A percentile compares a stretch with the other conserved stretches of the same genome.
Conservation (phyloP, 2,329 filamentous ascomycete species). For the Fusarium sterilihyphosum region DNA sequence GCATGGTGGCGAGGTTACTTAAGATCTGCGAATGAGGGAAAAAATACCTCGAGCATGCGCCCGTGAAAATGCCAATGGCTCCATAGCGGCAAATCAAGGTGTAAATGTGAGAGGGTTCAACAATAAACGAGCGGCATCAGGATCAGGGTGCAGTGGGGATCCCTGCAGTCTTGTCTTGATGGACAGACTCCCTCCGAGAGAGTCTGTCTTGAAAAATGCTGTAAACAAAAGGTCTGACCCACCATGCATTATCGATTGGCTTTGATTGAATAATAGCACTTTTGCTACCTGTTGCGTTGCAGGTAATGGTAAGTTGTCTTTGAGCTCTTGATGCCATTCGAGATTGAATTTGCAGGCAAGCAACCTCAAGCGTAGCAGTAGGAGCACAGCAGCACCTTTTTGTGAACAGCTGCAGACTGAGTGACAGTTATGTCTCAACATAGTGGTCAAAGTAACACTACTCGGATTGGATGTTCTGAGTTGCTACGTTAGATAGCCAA, state of each 20-base stretch:
- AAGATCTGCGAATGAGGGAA: slow-evolving; percentile 26
- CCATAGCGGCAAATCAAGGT: slow-evolving; percentile 39
- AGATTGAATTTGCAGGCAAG: slow-evolving; percentile 9
- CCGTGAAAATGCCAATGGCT: slow-evolving; percentile 32
- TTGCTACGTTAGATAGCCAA: slow-evolving; percentile 25
- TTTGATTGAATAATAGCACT: slow-evolving; percentile 15
- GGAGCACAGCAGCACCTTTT: slow-evolving; percentile 7
- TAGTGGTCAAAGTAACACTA: slow-evolving; percentile 21
- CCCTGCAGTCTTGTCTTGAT: slow-evolving; percentile 25
- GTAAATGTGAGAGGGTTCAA: slow-evolving; percentile 31
- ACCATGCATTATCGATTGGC: slow-evolving; percentile 27
- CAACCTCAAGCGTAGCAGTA: slow-evolving; percentile 5
- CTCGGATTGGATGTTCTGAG: slow-evolving; percentile 18
- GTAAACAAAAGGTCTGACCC: slow-evolving; percentile 38
- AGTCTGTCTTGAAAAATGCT: slow-evolving; percentile 23
- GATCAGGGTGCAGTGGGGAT: slow-evolving; percentile 39
- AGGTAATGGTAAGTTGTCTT: slow-evolving; percentile 9
- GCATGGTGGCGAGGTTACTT: slow-evolving; percentile 26
- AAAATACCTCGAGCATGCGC: slow-evolving; percentile 33
- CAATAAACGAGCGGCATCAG: slow-evolving; percentile 31
- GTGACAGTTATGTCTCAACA: slow-evolving; percentile 25
- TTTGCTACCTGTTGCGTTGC: slow-evolving; percentile 11
- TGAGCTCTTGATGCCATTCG: slow-evolving; percentile 3
- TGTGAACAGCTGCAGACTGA: slow-evolving; percentile 19
- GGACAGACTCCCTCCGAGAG: slow-evolving; percentile 34